Evolutionary conservation across 768 basidiomycete genomes (phyloP).

Genomic region (Chalciporus pseudorubinellus): DNA sequence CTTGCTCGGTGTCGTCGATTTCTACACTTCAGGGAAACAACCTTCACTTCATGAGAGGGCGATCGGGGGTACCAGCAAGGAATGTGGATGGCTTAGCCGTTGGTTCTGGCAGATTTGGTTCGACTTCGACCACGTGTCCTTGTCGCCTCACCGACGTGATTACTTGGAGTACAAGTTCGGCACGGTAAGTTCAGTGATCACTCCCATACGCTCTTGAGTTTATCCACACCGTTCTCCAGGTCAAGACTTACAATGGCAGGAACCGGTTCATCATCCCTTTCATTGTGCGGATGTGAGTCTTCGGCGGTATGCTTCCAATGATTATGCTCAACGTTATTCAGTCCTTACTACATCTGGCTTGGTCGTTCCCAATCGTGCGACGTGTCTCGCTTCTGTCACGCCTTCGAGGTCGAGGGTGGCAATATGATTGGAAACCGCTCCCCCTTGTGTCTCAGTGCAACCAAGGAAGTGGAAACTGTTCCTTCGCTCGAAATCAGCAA

Average conservation of each 20-base stretch:
- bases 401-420: slow-evolving; percentile 63
- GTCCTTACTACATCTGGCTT: slow-evolving; percentile 74
- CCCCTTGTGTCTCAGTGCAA: slow-evolving; percentile 34
- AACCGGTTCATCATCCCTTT: slow-evolving; percentile 68
- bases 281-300: slow-evolving; percentile 58
- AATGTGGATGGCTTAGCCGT: slow-evolving; percentile 62
- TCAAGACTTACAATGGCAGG: slow-evolving; percentile 70
- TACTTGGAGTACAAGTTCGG: slow-evolving; percentile 81
- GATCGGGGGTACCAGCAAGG: slow-evolving; percentile 59
- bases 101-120: slow-evolving; percentile 82
- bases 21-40: slow-evolving; percentile 61
- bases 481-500: slow-evolving; percentile 44
- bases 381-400: slow-evolving; percentile 51
- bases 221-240: slow-evolving; percentile 24
- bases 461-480: slow-evolving; percentile 36
- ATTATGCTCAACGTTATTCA: slow-evolving; percentile 17
- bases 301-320: slow-evolving; percentile 3
- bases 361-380: slow-evolving; percentile 65
- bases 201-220: not conserved
- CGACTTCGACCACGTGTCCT: slow-evolving; percentile 52
- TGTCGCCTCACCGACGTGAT: slow-evolving; percentile 57
- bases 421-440: slow-evolving; percentile 54
- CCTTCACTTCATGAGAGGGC: slow-evolving; percentile 56
- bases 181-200: slow-evolving; percentile 42
- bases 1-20: slow-evolving; percentile 67